Percentiles rank a stretch among this genome's conserved stretches.
These are phyloP conservation scores for Nematocida ausubeli DNA, from an alignment of 371 early-diverging fungal genomes.

Conservation along the genomic window DNA sequence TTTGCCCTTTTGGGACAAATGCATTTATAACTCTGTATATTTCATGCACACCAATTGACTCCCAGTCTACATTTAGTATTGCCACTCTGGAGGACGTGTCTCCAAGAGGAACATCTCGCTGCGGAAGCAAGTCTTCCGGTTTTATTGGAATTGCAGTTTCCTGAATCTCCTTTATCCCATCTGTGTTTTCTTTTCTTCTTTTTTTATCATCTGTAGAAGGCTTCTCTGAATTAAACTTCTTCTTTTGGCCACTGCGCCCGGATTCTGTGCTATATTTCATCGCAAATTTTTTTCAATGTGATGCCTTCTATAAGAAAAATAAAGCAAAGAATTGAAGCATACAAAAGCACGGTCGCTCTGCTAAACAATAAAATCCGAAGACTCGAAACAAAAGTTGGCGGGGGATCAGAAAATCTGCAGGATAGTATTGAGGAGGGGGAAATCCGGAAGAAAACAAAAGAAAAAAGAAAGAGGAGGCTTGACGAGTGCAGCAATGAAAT, in stretches of 20 bases:
- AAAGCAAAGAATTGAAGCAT: constrained; percentile 41
- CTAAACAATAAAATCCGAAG: constrained; percentile 35
- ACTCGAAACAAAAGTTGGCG: constrained; percentile 3
- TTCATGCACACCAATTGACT: constrained; percentile 77
- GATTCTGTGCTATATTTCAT: constrained; percentile 4
- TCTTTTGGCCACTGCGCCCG: neutral
- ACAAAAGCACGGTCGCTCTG: constrained; percentile 25
- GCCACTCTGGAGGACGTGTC: constrained; percentile 80
- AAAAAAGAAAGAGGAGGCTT: constrained; percentile 33
- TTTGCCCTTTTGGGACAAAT: constrained; percentile 76
- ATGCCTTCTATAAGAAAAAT: constrained; percentile 22
- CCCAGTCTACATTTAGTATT: constrained; percentile 91
- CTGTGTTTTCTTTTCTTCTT: neutral
- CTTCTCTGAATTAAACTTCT: neutral
- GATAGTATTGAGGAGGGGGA: constrained; percentile 52
- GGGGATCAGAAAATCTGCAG: neutral
- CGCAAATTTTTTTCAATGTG: constrained; percentile 26
- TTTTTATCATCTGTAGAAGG: neutral
- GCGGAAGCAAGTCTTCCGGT: constrained; percentile 20
- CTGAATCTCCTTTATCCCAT: neutral
- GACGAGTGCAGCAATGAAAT: neutral
- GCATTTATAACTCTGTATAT: constrained; percentile 77
- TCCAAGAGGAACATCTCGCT: constrained; percentile 72
- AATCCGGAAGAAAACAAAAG: constrained; percentile 19
- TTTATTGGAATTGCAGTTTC: constrained; percentile 4